Base-by-base conservation (phyloP, 352 stramenopile species). In the Phytophthora ohioensis region DNA sequence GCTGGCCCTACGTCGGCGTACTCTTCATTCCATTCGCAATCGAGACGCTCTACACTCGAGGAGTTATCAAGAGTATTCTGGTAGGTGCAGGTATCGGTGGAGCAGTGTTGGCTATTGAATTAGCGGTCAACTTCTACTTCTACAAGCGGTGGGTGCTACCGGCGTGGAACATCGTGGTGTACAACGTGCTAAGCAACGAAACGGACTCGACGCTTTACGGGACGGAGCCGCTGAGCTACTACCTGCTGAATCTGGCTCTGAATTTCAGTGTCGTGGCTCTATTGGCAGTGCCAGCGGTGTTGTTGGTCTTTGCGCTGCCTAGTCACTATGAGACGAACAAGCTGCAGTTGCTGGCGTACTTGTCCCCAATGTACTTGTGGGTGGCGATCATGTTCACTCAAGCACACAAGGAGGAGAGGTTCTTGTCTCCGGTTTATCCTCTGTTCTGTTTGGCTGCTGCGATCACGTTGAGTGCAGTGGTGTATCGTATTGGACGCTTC, bases 371-470 rank as follows among this genome's bases (percentile, higher is more conserved):
- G 74, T 94, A 97, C 57, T 49, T 98, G 21, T 99, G 97, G 97
- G 66, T 99, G 47, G 70, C 41, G 5, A 91, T 99, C 42, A 97
- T 99, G 72, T 90, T 97, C 42, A 66, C 86, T n/a, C 87, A 98
- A 71, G 86, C 97, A 27, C 98, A 99, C 87, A 99, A 99, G 74
- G 98, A 99, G 71, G 98, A 99, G 82, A 87, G 97, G 5, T 99
- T 99, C 73, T 69, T 99, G 15, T 99, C 97, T 65, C 96, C 97
- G 0, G 82, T 98, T 6, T 99, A 99, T 72, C 94, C 97, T 12
- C 80, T 98, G 1, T 71, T 98, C 4, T 95, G 85, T 63, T 71
- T 98, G 21, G 75, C 79, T 32, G 92, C 91, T 38, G 95, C 91
- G 2, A 74, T 90, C 41, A 88, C 85, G 13, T 65, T 97, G 13